These are phyloP conservation scores for Ilyonectria robusta DNA, from an alignment of 2,329 filamentous ascomycete genomes.

Conservation along the genomic window DNA sequence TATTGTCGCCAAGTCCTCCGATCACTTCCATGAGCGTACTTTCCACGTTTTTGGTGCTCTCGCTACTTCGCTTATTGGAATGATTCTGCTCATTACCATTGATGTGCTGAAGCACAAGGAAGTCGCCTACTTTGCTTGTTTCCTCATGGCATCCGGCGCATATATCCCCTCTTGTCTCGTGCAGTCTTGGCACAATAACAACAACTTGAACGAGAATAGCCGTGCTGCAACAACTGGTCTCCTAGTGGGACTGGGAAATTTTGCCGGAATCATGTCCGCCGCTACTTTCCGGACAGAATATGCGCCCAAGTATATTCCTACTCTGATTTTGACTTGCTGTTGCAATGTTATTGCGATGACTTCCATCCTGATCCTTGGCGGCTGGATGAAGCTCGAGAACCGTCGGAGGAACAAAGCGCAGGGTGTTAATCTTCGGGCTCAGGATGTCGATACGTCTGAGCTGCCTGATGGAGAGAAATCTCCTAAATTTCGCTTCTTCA, in stretches of 20 bases:
- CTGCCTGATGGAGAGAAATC: constrained; percentile 56
- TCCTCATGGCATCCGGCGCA: constrained; percentile 60
- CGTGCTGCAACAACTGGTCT: constrained; percentile 63
- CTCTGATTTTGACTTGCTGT: constrained; percentile 49
- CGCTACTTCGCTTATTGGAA: constrained; percentile 56
- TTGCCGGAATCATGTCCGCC: constrained; percentile 60
- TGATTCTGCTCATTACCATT: constrained; percentile 60
- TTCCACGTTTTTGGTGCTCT: constrained; percentile 58
- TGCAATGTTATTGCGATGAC: too few relatives aligned
- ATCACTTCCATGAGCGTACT: constrained; percentile 60
- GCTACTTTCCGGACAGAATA: constrained; percentile 63
- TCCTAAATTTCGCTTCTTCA: constrained; percentile 55
- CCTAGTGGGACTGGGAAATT: constrained; percentile 62
- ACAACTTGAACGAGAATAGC: constrained; percentile 62
- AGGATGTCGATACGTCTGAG: constrained; percentile 57
- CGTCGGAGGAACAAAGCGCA: constrained; percentile 54
- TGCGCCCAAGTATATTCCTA: constrained; percentile 63
- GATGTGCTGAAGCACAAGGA: constrained; percentile 59
- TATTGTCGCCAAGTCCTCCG: constrained; percentile 58
- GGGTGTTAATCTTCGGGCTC: constrained; percentile 51
- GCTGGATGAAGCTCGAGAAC: constrained; percentile 64
- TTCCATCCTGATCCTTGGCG: constrained; percentile 51
- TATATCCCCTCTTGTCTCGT: constrained; percentile 63
- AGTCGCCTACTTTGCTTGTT: constrained; percentile 65
- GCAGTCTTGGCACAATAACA: constrained; percentile 66